Evolutionary conservation across 2,329 filamentous ascomycete genomes (phyloP), one percentile per base, ranked within the genome.

Genomic region (Pseudogymnoascus sp.): DNA sequence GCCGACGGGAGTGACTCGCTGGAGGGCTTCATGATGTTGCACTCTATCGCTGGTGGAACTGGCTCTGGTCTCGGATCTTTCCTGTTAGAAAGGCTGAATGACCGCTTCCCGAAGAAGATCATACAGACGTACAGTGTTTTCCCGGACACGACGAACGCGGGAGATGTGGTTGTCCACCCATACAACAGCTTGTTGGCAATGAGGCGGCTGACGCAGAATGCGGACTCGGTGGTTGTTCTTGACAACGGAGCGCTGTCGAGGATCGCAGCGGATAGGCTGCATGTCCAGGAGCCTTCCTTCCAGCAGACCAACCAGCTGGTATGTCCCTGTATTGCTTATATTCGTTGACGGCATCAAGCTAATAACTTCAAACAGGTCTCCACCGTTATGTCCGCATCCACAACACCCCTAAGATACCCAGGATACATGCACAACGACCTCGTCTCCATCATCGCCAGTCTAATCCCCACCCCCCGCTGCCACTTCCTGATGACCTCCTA

Each of bases 401-500:
- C 95, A 3, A 97, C 93, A 8, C 97, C 96, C 2, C 85, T 99
- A 60, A 86, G 95, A 73, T 99, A 99, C 75, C 95, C 95, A 1
- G 95, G 95, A 40, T 99, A 99, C 78, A 99, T 99, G 95, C 95
- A 99, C 81, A 99, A 99, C 76, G 95, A 99, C 74, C 88, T 99
- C 14, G 93, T 96, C 72, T 95, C 93, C 76, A 97, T 99, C 70
- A 84, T 99, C 64, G 95, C 96, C 23, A 96, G 92, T 18, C 83
- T 99, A 43, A 97, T 99, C 66, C 95, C 95, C 1, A 99, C 93
- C 0, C 96, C 95, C 8, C 88, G 95, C 69, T 96, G 93, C 74
- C 96, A 99, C 78, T 99, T 99, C 84, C 82, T 99, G 64, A 96
- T 97, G 87, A 99, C 95, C 4, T 91, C 93, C 46, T 99, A 99